Evolutionary conservation across 495 filamentous ascomycete species (phyloP).

Genomic region (Penicillium maclennaniae): DNA sequence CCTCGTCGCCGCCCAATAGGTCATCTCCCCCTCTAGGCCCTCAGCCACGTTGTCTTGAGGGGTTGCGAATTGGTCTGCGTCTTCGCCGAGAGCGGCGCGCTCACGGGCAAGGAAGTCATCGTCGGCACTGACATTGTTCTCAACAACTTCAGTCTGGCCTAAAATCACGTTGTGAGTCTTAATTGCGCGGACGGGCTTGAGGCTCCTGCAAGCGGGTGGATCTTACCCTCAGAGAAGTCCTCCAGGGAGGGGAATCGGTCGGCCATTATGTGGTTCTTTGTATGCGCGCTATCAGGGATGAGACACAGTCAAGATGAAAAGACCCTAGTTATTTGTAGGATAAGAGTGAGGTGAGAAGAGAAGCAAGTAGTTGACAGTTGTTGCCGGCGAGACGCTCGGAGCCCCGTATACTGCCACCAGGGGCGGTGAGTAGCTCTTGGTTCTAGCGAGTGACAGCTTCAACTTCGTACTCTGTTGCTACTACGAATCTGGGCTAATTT

Average conservation of each 20-base stretch:
- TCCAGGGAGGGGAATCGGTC: conserved; percentile 96
- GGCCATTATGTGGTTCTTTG: conserved; percentile 59
- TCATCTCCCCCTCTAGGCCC: conserved; percentile 60
- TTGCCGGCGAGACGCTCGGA: conserved; percentile 24
- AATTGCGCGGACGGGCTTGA: conserved; percentile 15
- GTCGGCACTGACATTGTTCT: conserved; percentile 39
- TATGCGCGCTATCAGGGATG: neutral
- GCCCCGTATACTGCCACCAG: conserved; percentile 27
- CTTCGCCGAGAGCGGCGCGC: conserved; percentile 82
- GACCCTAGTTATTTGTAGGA: neutral
- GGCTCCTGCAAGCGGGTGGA: conserved; percentile 15
- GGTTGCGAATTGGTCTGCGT: conserved; percentile 85
- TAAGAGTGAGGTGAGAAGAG: conserved; percentile 9
- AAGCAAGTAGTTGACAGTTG: conserved; percentile 24
- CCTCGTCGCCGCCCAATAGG: conserved; percentile 61
- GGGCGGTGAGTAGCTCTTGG: conserved; percentile 30
- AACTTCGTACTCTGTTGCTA: neutral
- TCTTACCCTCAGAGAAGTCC: conserved; percentile 86
- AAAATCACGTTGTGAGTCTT: conserved; percentile 25
- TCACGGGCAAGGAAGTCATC: conserved; percentile 88
- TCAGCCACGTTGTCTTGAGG: conserved; percentile 63
- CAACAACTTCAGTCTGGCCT: conserved; percentile 58
- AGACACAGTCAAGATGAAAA: neutral
- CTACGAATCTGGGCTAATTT: neutral
- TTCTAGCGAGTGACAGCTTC: conserved; percentile 20